A percentile compares a stretch with the other conserved stretches of the same genome.
These are phyloP conservation scores for Metarhizium humberi DNA, from an alignment of 2,329 filamentous ascomycete genomes.

Conservation along the genomic window DNA sequence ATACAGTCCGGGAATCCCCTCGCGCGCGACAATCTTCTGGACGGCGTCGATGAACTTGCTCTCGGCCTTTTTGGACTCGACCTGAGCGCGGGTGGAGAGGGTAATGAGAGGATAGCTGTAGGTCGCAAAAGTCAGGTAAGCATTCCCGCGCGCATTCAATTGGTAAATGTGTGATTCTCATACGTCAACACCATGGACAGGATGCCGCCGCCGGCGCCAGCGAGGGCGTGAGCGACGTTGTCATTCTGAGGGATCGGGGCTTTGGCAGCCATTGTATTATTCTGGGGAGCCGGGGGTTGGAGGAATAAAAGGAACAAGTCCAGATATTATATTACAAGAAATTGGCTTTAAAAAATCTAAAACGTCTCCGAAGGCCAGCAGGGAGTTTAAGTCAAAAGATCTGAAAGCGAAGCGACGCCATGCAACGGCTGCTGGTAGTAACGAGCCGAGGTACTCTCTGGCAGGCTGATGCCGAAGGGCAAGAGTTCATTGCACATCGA, in stretches of 20 bases:
- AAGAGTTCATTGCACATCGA: neutral
- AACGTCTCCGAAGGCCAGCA: neutral
- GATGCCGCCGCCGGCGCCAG: slow-evolving; percentile 86
- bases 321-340: neutral
- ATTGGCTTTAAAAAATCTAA: neutral
- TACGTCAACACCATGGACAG: slow-evolving; percentile 94
- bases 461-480: slow-evolving; percentile 4
- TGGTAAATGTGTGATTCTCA: neutral
- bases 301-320: neutral
- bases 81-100: slow-evolving; percentile 91
- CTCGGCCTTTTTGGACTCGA: slow-evolving; percentile 89
- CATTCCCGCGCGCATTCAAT: neutral
- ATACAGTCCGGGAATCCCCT: slow-evolving; percentile 83
- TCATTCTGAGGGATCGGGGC: slow-evolving; percentile 75
- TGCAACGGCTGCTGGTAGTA: neutral
- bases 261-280: slow-evolving; percentile 34
- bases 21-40: slow-evolving; percentile 78
- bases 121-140: neutral
- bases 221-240: slow-evolving; percentile 92
- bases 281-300: neutral
- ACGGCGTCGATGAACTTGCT: slow-evolving; percentile 77
- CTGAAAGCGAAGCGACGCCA: neutral
- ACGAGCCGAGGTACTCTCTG: slow-evolving; percentile 4
- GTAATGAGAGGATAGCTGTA: slow-evolving; percentile 89
- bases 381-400: neutral